Conservation (phyloP, 176 grass and related monocot genomes). For the Hsuehochloa calcarea region DNA sequence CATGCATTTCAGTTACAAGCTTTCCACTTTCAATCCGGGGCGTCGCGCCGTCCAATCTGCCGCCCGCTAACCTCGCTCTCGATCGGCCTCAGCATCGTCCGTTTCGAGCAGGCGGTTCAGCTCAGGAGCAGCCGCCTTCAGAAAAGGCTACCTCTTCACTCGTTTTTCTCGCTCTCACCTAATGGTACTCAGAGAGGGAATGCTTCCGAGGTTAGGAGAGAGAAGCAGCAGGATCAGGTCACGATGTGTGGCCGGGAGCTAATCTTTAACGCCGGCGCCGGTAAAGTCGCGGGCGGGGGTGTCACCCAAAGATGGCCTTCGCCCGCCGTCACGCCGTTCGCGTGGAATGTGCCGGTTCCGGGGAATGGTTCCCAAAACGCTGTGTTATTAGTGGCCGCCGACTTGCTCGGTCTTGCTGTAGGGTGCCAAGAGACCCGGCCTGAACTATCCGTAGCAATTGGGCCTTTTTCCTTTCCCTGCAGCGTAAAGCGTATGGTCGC, state of each 20-base stretch:
- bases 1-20: slow-evolving; percentile 9
- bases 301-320: slow-evolving; percentile 9
- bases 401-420: background rate
- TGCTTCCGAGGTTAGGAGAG: background rate
- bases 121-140: background rate
- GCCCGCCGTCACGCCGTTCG: background rate
- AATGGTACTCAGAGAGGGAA: background rate
- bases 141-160: background rate
- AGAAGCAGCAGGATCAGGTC: background rate
- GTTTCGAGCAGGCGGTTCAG: background rate
- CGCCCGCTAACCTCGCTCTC: background rate
- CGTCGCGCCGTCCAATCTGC: background rate
- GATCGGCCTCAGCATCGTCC: background rate
- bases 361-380: background rate
- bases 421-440: background rate
- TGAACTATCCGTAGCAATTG: background rate
- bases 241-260: background rate
- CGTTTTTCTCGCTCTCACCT: background rate
- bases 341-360: slow-evolving; percentile 7
- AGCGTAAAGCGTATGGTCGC: background rate
- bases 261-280: slow-evolving; percentile 13
- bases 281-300: background rate
- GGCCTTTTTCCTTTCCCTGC: too few relatives aligned
- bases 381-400: background rate
- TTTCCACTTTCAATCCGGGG: slow-evolving; percentile 10